These are phyloP conservation scores for Clausena lansium DNA, from an alignment of 345 rosid genomes.

Conservation along the genomic window DNA sequence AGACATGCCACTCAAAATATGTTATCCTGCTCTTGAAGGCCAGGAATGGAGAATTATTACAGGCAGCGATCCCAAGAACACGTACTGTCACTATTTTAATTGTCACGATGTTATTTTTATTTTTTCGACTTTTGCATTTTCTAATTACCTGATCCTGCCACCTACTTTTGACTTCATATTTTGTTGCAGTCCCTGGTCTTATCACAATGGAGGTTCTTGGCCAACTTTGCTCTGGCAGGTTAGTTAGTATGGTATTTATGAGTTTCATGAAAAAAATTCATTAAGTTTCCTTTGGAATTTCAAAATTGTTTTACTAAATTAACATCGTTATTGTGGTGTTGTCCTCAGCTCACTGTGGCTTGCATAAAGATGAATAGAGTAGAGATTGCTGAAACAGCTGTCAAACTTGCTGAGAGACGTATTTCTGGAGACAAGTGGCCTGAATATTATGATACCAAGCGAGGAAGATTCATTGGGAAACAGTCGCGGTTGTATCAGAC, in stretches of 20 bases:
- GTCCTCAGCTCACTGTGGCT: conserved; percentile 72
- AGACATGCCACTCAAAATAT: conserved; percentile 81
- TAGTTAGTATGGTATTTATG: conserved; percentile 22
- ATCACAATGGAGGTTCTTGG: conserved; percentile 96
- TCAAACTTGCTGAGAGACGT: conserved; percentile 67
- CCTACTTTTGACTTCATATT: conserved; percentile 17
- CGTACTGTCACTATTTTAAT: conserved; percentile 39
- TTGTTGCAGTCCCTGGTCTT: conserved; percentile 86
- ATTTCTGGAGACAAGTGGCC: conserved; percentile 84
- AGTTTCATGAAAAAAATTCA: background rate
- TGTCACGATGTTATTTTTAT: background rate
- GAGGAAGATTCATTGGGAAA: conserved; percentile 84
- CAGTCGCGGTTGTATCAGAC: conserved; percentile 79
- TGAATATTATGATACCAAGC: conserved; percentile 78
- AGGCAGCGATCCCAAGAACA: conserved; percentile 93
- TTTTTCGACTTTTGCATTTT: background rate
- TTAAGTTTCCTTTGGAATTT: too few species aligned
- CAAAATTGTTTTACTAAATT: background rate
- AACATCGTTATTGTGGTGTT: background rate
- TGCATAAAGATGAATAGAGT: conserved; percentile 87
- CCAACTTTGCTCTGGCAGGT: conserved; percentile 99
- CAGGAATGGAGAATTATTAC: conserved; percentile 87
- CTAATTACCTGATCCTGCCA: conserved; percentile 7
- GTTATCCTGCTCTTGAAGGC: conserved; percentile 83
- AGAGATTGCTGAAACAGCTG: conserved; percentile 76